Evolutionary conservation across 2,329 filamentous ascomycete species (phyloP).

Genomic region (Colletotrichum kahawae): DNA sequence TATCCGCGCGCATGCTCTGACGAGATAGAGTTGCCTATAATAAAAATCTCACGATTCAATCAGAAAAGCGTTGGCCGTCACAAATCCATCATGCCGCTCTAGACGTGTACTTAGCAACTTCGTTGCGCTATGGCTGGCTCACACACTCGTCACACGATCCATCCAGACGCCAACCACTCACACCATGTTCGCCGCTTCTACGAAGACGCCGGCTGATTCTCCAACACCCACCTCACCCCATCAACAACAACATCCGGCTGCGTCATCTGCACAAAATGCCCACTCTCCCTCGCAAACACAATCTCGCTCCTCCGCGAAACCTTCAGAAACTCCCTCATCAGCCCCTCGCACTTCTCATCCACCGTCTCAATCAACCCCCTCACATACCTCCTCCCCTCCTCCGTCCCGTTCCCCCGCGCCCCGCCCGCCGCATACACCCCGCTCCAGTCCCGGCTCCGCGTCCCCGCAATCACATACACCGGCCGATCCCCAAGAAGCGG

Average conservation of each 20-base stretch:
- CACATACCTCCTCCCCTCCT: conserved; percentile 1
- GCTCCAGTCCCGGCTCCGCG: neutral
- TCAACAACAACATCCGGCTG: conserved; percentile 1
- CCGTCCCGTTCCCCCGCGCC: neutral
- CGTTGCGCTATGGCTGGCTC: no score
- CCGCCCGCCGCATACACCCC: neutral
- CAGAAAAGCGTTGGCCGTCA: neutral
- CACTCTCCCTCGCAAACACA: neutral
- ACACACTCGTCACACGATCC: no score
- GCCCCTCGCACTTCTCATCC: neutral
- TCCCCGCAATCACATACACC: neutral
- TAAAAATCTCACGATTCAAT: neutral
- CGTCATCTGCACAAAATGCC: conserved; percentile 1
- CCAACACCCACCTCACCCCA: neutral
- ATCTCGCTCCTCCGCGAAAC: neutral
- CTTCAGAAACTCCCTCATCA: conserved; percentile 6
- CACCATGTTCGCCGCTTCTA: neutral
- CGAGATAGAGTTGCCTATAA: neutral
- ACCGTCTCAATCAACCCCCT: neutral
- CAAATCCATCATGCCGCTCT: no score
- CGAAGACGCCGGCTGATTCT: neutral
- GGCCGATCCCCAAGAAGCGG: neutral
- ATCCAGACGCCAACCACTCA: neutral
- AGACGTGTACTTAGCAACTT: no score
- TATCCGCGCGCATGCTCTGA: neutral